Evolutionary conservation across 768 basidiomycete species (phyloP), one percentile per base, ranked within the genome.

Genomic region (Tremella fuciformis): DNA sequence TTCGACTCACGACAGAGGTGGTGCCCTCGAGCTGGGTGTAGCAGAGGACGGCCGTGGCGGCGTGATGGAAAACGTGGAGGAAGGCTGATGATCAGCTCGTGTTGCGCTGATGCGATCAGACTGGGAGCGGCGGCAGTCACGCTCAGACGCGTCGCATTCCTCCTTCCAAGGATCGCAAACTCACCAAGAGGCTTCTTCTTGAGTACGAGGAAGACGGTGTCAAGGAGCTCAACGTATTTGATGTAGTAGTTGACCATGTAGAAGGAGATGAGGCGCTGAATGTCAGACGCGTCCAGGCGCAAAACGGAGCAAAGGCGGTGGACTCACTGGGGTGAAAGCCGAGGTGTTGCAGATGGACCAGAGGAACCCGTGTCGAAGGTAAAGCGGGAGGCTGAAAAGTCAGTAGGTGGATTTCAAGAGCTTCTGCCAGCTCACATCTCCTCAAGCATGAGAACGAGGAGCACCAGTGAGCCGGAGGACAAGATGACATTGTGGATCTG

Each of bases 161-260:
- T 34, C 29, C 29, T 6, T 11, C 29, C 29, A 11, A 4, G 26
- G 48, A 50, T 13, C 25, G 21, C 7, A n/a, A n/a, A 21, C 86
- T 60, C 73, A 93, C 92, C 89, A 50, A 99, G 82, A 15, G 91
- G 91, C 79, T 98, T 98, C 83, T 98, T 99, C 85, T 98, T 99
- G 70, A 97, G 80, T 9, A 89, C 89, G 65, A 99, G 85, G 83
- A 98, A 99, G 65, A 97, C 84, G 13, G 96, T 99, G 81, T 98
- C 96, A 63, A 94, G 77, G 59, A 98, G 84, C 79, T 99, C 96
- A 64, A 96, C 80, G 78, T 97, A 98, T 77, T 97, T 97, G 84
- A 96, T 90, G 79, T 87, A 92, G 80, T 98, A 99, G 81, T 99
- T 99, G 82, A 97, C 82, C 82, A 98, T 91, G 81, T 99, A 98